These are phyloP conservation scores for Candida lessepsii DNA, from an alignment of 805 yeast species.

Conservation along the genomic window DNA sequence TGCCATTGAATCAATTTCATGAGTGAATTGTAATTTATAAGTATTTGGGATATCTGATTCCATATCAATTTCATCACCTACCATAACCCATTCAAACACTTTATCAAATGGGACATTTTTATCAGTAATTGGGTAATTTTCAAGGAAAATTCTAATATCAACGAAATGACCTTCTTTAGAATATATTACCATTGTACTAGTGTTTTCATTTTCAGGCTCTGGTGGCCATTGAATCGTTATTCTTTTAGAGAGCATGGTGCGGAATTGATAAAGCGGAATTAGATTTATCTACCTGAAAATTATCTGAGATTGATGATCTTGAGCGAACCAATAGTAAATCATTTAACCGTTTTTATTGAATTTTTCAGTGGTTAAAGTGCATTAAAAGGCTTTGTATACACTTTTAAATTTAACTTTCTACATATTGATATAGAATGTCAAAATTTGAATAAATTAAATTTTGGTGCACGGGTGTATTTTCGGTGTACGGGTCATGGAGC, in stretches of 20 bases:
- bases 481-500: too few relatives aligned
- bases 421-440: too few relatives aligned
- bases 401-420: too few relatives aligned
- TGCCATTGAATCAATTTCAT: constrained; percentile 42
- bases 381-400: too few relatives aligned
- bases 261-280: constrained; percentile 10
- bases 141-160: constrained; percentile 38
- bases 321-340: too few relatives aligned
- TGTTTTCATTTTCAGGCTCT: constrained; percentile 37
- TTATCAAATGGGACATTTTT: constrained; percentile 19
- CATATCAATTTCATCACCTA: constrained; percentile 44
- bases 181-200: constrained; percentile 49
- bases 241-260: constrained; percentile 44
- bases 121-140: constrained; percentile 16
- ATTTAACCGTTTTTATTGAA: too few relatives aligned
- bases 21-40: constrained; percentile 37
- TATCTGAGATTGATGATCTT: too few relatives aligned
- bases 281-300: too few relatives aligned
- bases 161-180: constrained; percentile 46
- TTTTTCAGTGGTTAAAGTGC: too few relatives aligned
- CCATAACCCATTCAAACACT: constrained; percentile 57
- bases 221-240: constrained; percentile 55
- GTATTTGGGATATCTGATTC: constrained; percentile 27
- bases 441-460: too few relatives aligned
- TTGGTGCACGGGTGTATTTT: too few relatives aligned